Base-by-base conservation (phyloP, 2,329 filamentous ascomycete species). In the Pseudodiploospora longispora region DNA sequence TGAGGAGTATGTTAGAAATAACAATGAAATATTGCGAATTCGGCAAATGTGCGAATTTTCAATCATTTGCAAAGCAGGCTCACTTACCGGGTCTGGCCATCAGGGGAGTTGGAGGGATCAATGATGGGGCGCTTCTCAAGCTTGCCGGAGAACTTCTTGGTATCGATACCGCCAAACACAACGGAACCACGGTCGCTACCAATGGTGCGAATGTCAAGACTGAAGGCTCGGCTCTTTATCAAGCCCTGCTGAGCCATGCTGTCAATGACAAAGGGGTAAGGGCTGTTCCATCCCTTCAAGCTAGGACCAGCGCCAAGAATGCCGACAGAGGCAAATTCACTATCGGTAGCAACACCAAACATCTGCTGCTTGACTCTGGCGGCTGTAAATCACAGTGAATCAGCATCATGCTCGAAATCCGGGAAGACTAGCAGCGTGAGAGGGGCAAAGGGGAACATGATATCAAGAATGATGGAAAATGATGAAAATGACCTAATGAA, bases 121-220 rank as follows among this genome's bases (percentile, higher is more conserved):
- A 80, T 66, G 49, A 83, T 75, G 36, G 78, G 76, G 1, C 79
- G 63, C 41, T 73, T 77, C 50, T 70, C 60, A 3, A 84, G 70
- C 4, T 59, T 55, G 12, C 78, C 80, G 2, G 63, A 61, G 52
- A 69, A 81, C 55, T 79, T 80, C 43, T 63, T 69, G 4, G 65
- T 73, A 51, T 81, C 74, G 40, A 80, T 67, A 12, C 78, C 77
- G 19, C 77, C 77, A 40, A 79, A 81, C 27, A 80, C 56, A 27
- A 62, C 59, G 8, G 60, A 59, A 36, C 57, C 61, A 39, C 58
- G 56, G 6, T 51, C 49, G 46, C 57, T 64, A 27, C 55, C 52
- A 19, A 63, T 47, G 7, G 54, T 55, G 35, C 62, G 59, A 30
- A 65, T 58, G 35, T 64, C 60, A 6, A 65, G 59, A 42, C 56